These are phyloP conservation scores for Pseudotsuga menziesii DNA, from an alignment of 75 land plant genomes.

Conservation along the genomic window DNA sequence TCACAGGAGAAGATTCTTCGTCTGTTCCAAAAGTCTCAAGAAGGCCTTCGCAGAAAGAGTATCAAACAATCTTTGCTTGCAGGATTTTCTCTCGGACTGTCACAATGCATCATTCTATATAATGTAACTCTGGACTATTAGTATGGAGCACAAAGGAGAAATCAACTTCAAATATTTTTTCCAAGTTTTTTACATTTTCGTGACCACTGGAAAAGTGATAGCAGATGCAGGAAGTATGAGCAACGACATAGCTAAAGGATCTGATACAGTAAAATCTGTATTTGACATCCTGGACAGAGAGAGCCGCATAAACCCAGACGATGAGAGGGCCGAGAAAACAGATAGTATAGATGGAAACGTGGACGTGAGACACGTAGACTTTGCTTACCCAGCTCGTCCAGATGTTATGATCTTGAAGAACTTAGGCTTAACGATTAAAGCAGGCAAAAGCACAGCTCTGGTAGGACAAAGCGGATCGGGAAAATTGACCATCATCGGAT, in stretches of 20 bases:
- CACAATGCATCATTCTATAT: conserved; percentile 14
- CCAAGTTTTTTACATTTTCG: conserved; percentile 23
- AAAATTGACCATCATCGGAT: conserved; percentile 26
- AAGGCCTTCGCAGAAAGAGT: conserved; percentile 1
- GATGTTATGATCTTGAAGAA: conserved; percentile 17
- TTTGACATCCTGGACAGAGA: conserved; percentile 20
- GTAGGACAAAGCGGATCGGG: conserved; percentile 38
- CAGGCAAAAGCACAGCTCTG: conserved; percentile 24
- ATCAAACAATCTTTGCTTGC: conserved; percentile 15
- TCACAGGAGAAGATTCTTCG: conserved; percentile 14
- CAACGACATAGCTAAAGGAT: conserved; percentile 22
- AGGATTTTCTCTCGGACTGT: conserved; percentile 15
- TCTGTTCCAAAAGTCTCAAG: conserved; percentile 4
- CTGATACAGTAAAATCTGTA: conserved; percentile 11
- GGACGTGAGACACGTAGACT: conserved; percentile 19
- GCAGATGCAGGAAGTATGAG: conserved; percentile 30
- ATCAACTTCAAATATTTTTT: conserved; percentile 16
- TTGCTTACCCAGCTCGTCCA: conserved; percentile 32
- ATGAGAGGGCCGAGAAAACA: not conserved
- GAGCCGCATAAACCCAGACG: conserved; percentile 15
- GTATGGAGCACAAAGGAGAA: conserved; percentile 23
- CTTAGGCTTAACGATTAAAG: conserved; percentile 13
- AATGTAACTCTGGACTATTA: conserved; percentile 10
- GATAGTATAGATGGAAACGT: conserved; percentile 16
- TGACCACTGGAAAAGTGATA: conserved; percentile 26